Evolutionary conservation across 2,329 filamentous ascomycete genomes (phyloP).

Genomic region (Fusarium praegraminearum): DNA sequence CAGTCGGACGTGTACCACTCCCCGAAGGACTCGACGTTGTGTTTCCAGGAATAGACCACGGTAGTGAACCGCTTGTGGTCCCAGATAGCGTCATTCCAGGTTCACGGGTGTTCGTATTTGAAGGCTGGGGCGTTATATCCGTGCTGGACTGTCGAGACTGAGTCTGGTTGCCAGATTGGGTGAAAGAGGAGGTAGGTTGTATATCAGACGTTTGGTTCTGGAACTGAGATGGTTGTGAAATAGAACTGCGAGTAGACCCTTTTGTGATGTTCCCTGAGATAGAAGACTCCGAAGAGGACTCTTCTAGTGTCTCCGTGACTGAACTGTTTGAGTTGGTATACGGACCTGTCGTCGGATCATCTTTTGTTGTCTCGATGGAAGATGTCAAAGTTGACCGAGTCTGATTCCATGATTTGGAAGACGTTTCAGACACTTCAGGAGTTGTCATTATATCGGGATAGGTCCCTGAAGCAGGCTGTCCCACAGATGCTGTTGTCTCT

Average conservation of each 20-base stretch:
- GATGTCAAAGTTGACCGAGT: not conserved
- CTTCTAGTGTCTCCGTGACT: not conserved
- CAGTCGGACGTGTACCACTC: constrained; percentile 28
- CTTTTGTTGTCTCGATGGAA: not conserved
- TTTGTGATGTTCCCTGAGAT: constrained; percentile 13
- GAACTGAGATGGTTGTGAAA: not conserved
- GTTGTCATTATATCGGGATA: constrained; percentile 11
- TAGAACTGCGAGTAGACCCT: too few species aligned
- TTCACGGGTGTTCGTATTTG: constrained; percentile 4
- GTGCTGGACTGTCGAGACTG: not conserved
- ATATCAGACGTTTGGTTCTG: constrained; percentile 1
- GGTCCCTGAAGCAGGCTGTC: constrained; percentile 24
- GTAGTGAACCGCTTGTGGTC: constrained; percentile 16
- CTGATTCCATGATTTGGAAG: not conserved
- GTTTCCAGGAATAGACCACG: constrained; percentile 25
- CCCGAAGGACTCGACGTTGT: constrained; percentile 14
- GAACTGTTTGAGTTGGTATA: not conserved
- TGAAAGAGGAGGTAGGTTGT: not conserved
- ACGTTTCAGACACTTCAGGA: not conserved
- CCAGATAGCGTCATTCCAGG: constrained; percentile 18
- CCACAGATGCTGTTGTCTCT: constrained; percentile 7
- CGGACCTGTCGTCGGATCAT: not conserved
- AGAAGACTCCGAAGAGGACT: not conserved
- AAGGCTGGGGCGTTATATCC: not conserved
- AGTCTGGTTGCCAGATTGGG: constrained; percentile 4